A percentile compares a stretch with the other conserved stretches of the same genome.
Evolutionary conservation across 768 basidiomycete genomes (phyloP).

Genomic region (Serpula lacrymans): DNA sequence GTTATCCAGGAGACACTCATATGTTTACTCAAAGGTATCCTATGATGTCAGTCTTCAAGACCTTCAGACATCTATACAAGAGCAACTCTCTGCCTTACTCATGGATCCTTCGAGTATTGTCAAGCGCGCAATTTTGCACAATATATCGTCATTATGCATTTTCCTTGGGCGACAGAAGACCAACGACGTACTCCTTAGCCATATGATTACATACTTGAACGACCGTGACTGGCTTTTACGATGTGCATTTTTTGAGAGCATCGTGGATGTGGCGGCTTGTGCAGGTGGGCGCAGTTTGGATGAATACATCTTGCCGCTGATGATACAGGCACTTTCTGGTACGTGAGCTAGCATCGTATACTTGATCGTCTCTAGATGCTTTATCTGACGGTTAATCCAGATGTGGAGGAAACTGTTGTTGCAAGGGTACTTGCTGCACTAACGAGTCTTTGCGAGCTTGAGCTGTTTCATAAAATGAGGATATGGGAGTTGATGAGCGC

Average conservation of each 20-base stretch:
- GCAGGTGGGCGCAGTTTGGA: conserved; percentile 89
- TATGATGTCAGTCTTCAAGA: conserved; percentile 88
- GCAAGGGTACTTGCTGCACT: conserved; percentile 85
- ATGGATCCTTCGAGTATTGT: conserved; percentile 88
- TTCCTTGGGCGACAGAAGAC: conserved; percentile 92
- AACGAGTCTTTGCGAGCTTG: conserved; percentile 85
- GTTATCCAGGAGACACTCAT: not conserved
- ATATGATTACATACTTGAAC: conserved; percentile 83
- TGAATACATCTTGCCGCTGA: conserved; percentile 94
- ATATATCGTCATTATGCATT: conserved; percentile 86
- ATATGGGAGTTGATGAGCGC: conserved; percentile 96
- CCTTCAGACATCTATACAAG: conserved; percentile 80
- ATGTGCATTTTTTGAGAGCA: conserved; percentile 91
- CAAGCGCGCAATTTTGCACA: conserved; percentile 84
- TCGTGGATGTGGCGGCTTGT: conserved; percentile 93
- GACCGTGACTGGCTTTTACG: conserved; percentile 92
- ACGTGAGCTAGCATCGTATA: conserved; percentile 12
- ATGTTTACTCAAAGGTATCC: conserved; percentile 73
- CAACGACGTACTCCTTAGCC: conserved; percentile 89
- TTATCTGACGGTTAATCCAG: conserved; percentile 38
- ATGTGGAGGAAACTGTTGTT: conserved; percentile 93
- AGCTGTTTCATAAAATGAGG: conserved; percentile 90
- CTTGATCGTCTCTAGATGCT: not conserved
- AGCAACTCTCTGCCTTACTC: conserved; percentile 81
- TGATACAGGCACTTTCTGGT: conserved; percentile 96